Evolutionary conservation across 305 asterid genomes (phyloP).

Genomic region (Fraxinus angustifolia): DNA sequence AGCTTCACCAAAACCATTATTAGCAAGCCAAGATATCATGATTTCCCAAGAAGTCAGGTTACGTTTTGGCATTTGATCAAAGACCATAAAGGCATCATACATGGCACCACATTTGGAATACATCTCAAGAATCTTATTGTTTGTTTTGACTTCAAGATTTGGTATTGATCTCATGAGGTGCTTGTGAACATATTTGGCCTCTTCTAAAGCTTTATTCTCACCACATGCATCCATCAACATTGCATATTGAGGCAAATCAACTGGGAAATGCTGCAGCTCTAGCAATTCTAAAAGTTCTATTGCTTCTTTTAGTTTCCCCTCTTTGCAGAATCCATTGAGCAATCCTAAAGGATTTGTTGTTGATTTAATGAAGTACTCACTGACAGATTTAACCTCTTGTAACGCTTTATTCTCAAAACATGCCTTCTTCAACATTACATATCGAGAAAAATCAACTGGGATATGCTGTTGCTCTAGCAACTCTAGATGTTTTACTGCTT

Average conservation of each 20-base stretch:
- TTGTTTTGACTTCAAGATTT: slow-evolving; percentile 46
- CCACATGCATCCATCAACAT: slow-evolving; percentile 60
- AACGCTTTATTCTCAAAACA: slow-evolving; percentile 64
- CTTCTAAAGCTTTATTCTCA: slow-evolving; percentile 52
- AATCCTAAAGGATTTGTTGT: slow-evolving; percentile 22
- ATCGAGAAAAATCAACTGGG: slow-evolving; percentile 53
- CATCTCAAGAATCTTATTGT: slow-evolving; percentile 75
- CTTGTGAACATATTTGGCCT: slow-evolving; percentile 59
- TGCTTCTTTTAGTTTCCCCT: slow-evolving; percentile 58
- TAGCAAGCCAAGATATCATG: slow-evolving; percentile 69
- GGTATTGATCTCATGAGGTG: slow-evolving; percentile 48
- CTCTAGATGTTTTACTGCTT: slow-evolving; percentile 53
- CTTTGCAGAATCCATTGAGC: slow-evolving; percentile 50
- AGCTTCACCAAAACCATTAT: slow-evolving; percentile 64
- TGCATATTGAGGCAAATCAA: slow-evolving; percentile 54
- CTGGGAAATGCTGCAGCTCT: slow-evolving; percentile 38
- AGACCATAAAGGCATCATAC: slow-evolving; percentile 63
- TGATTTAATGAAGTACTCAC: slow-evolving; percentile 53
- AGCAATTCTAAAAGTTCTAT: slow-evolving; percentile 48
- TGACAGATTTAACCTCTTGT: slow-evolving; percentile 58
- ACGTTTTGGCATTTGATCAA: slow-evolving; percentile 52
- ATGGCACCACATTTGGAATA: slow-evolving; percentile 66
- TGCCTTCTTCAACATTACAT: slow-evolving; percentile 45
- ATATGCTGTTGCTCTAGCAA: slow-evolving; percentile 43
- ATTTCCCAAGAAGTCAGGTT: slow-evolving; percentile 83